Evolutionary conservation across 1,139 yeast genomes (phyloP).

Genomic region (Blastobotrys illinoisensis): DNA sequence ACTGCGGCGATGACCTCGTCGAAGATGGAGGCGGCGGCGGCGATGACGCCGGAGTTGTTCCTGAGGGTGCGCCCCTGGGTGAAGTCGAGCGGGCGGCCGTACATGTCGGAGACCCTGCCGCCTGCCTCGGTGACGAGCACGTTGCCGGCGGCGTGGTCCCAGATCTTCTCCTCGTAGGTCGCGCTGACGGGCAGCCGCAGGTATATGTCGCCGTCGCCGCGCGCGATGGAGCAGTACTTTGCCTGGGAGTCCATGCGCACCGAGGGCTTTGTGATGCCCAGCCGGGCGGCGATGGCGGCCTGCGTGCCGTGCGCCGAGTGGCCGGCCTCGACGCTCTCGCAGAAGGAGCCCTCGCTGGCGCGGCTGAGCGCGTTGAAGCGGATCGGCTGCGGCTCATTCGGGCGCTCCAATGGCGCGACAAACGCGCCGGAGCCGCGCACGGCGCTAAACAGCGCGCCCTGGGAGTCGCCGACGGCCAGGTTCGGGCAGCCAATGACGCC

Average conservation of each 20-base stretch:
- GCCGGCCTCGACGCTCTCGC: slow-evolving; percentile 96
- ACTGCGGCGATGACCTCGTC: slow-evolving; percentile 59
- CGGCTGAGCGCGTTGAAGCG: slow-evolving; percentile 28
- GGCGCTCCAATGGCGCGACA: slow-evolving; percentile 25
- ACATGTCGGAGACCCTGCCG: slow-evolving; percentile 80
- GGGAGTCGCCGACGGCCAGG: slow-evolving; percentile 30
- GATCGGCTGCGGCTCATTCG: slow-evolving; percentile 22
- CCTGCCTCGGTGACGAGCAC: slow-evolving; percentile 85
- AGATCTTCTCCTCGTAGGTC: slow-evolving; percentile 82
- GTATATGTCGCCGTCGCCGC: slow-evolving; percentile 90
- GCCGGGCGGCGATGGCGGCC: slow-evolving; percentile 55
- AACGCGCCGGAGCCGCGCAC: slow-evolving; percentile 69
- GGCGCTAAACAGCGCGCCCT: slow-evolving; percentile 74
- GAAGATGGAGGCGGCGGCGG: slow-evolving; percentile 66
- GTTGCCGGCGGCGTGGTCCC: slow-evolving; percentile 99
- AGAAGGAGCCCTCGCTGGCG: slow-evolving; percentile 54
- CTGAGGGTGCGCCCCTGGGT: slow-evolving; percentile 78
- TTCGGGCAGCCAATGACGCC: slow-evolving; percentile 98
- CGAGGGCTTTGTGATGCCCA: slow-evolving; percentile 56
- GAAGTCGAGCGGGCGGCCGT: slow-evolving; percentile 67
- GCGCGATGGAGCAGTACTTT: slow-evolving; percentile 83
- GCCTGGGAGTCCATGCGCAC: slow-evolving; percentile 84
- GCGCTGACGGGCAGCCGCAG: slow-evolving; percentile 77
- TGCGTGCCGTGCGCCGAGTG: slow-evolving; percentile 94
- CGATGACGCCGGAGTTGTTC: slow-evolving; percentile 82